Evolutionary conservation across 768 basidiomycete genomes (phyloP).

Genomic region (Kwoniella shandongensis): DNA sequence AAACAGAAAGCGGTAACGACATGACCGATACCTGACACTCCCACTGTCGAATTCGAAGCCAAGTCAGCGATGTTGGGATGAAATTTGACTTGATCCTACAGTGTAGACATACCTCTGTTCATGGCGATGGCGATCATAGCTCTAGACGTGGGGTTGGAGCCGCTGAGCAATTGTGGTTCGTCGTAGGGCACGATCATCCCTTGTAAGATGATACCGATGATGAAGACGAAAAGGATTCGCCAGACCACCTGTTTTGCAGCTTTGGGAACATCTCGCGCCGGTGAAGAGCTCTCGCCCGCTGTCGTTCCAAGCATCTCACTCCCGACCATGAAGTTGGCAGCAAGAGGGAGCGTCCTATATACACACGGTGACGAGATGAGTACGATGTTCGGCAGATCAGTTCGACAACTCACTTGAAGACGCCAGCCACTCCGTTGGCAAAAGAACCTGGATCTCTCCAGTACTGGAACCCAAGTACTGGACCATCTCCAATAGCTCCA

Average conservation of each 20-base stretch:
- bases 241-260: constrained; percentile 15
- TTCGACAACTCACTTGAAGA: constrained; percentile 16
- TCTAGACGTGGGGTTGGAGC: no score
- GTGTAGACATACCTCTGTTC: no score
- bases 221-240: constrained; percentile 18
- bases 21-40: no score
- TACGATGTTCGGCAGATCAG: constrained; percentile 7
- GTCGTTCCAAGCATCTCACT: constrained; percentile 10
- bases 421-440: constrained; percentile 13
- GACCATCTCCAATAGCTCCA: constrained; percentile 6
- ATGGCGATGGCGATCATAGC: no score
- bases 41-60: no score
- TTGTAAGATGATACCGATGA: background rate
- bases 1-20: no score
- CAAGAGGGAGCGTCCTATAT: no score
- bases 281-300: constrained; percentile 11
- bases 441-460: constrained; percentile 15
- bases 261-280: constrained; percentile 16
- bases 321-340: no score
- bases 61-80: no score
- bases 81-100: no score
- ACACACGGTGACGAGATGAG: no score
- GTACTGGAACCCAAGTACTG: constrained; percentile 11
- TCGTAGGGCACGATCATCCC: background rate
- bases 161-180: background rate